A percentile compares a stretch with the other conserved stretches of the same genome.
phyloP scores from a whole-genome alignment of 2,329 filamentous ascomycete species.

The Claviceps capensis region DNA sequence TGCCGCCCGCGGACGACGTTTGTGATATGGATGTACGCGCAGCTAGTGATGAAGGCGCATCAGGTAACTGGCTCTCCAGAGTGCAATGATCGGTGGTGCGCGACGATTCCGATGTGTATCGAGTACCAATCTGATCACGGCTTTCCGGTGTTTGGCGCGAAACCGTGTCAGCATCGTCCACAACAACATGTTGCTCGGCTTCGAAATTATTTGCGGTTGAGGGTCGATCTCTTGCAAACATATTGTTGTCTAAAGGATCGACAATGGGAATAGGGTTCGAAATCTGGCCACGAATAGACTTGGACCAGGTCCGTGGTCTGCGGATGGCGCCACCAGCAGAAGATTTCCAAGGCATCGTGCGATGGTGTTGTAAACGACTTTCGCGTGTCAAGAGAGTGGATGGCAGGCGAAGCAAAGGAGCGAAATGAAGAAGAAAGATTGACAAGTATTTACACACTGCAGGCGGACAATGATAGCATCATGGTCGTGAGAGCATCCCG shows the following conservation, averaged over 20 bases:
- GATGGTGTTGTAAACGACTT: not conserved
- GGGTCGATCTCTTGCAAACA: slow-evolving; percentile 34
- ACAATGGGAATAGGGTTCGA: slow-evolving; percentile 46
- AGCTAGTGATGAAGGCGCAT: not conserved
- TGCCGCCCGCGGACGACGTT: slow-evolving; percentile 3
- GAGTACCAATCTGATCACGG: not conserved
- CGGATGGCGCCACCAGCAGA: slow-evolving; percentile 16
- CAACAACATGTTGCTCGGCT: not conserved
- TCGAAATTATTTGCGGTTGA: slow-evolving; percentile 18
- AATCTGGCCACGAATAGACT: slow-evolving; percentile 45
- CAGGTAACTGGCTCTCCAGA: not conserved
- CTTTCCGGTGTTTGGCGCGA: not conserved
- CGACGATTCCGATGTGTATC: not conserved
- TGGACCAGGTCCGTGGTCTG: slow-evolving; percentile 18
- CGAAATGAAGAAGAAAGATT: not conserved
- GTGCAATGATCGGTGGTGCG: not conserved
- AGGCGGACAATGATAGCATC: not conserved
- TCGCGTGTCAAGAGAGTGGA: not conserved
- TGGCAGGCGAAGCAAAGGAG: not conserved
- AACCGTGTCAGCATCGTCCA: not conserved
- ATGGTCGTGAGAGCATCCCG: not conserved
- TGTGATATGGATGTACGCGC: not conserved
- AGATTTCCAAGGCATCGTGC: slow-evolving; percentile 30
- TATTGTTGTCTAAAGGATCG: slow-evolving; percentile 35
- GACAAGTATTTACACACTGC: not conserved